Percentiles rank a stretch among this genome's conserved stretches.
Conservation (phyloP, 306 rosid species). For the Chamaecrista fasciculata region DNA sequence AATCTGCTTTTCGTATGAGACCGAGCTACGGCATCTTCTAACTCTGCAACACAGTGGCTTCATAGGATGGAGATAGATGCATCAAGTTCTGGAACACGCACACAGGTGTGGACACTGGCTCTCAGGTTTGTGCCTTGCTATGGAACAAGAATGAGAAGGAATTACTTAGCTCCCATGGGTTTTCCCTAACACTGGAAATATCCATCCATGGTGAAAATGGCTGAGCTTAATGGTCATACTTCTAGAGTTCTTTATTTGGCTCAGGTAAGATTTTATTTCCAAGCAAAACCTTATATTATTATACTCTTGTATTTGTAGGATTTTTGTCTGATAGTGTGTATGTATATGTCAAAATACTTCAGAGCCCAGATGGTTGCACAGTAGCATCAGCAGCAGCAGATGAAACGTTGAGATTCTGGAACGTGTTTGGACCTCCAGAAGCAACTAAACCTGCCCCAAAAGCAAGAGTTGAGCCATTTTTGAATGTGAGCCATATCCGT, state of each 20-base stretch:
- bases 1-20: conserved; percentile 59
- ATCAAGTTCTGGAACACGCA: conserved; percentile 69
- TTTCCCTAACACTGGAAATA: conserved; percentile 61
- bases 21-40: conserved; percentile 51
- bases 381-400: conserved; percentile 45
- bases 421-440: conserved; percentile 35
- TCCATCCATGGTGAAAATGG: conserved; percentile 68
- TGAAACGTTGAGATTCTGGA: conserved; percentile 35
- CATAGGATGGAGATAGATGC: conserved; percentile 53
- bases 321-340: neutral
- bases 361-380: conserved; percentile 38
- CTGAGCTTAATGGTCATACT: conserved; percentile 65
- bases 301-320: neutral
- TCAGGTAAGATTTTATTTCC: neutral
- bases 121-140: conserved; percentile 57
- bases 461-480: conserved; percentile 22
- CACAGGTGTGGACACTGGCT: conserved; percentile 64
- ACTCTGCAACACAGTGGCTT: conserved; percentile 57
- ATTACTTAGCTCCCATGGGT: conserved; percentile 68
- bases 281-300: neutral
- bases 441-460: conserved; percentile 28
- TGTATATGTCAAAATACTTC: neutral
- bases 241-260: conserved; percentile 69
- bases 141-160: conserved; percentile 77
- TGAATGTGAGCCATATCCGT: conserved; percentile 25